Evolutionary conservation across 225 moss, liverwort and hornwort genomes (phyloP).

Genomic region (Sphagnum tenellum): DNA sequence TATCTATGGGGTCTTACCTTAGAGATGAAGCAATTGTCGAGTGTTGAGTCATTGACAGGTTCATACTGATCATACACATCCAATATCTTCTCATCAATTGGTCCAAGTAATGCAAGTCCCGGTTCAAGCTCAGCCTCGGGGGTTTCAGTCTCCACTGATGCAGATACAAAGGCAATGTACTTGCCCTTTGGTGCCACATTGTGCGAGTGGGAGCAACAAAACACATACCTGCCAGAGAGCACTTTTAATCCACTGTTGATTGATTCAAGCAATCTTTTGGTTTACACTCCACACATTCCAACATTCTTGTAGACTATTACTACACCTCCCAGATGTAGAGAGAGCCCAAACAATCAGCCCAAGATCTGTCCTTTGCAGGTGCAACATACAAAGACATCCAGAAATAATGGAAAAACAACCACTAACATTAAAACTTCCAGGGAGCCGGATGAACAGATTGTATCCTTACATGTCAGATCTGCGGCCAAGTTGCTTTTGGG

Average conservation of each 20-base stretch:
- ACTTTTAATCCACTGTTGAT: not conserved
- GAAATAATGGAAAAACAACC: too few relatives aligned
- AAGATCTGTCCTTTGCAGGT: too few relatives aligned
- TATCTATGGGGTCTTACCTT: conserved; percentile 30
- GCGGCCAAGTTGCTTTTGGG: conserved; percentile 89
- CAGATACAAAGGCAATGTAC: conserved; percentile 92
- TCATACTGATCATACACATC: conserved; percentile 85
- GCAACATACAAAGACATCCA: too few relatives aligned
- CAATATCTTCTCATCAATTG: conserved; percentile 70
- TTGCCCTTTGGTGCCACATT: conserved; percentile 92
- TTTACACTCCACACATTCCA: too few relatives aligned
- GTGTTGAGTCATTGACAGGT: conserved; percentile 76
- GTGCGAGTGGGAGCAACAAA: conserved; percentile 96
- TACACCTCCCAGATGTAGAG: too few relatives aligned
- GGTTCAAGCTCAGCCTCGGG: conserved; percentile 78
- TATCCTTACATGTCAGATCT: conserved; percentile 79
- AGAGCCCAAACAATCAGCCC: too few relatives aligned
- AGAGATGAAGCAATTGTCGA: conserved; percentile 86
- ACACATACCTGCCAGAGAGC: conserved; percentile 62
- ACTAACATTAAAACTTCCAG: too few relatives aligned
- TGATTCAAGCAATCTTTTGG: not conserved
- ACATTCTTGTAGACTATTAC: too few relatives aligned
- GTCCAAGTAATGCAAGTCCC: conserved; percentile 84
- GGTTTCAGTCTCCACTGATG: conserved; percentile 79
- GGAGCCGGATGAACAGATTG: too few relatives aligned